These are phyloP conservation scores for Fusarium neocosmosporiellum DNA, from an alignment of 2,329 filamentous ascomycete genomes.

Conservation along the genomic window DNA sequence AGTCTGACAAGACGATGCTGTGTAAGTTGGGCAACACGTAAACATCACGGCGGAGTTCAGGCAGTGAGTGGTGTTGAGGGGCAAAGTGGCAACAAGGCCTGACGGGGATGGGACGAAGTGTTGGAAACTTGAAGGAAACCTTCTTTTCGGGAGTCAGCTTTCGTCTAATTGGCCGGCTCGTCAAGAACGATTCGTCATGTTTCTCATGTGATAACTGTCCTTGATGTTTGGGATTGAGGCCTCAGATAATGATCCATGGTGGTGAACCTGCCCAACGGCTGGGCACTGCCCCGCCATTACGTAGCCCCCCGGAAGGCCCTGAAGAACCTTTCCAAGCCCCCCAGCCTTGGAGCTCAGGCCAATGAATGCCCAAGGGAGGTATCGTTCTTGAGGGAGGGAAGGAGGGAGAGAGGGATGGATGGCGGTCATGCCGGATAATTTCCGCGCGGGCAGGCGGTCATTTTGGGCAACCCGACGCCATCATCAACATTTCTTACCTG, in stretches of 20 bases:
- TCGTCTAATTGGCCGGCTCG: neutral
- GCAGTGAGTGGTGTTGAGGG: neutral
- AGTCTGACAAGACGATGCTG: neutral
- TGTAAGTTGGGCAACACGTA: neutral
- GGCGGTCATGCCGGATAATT: slow-evolving; percentile 27
- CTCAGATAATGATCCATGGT: neutral
- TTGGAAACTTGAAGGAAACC: neutral
- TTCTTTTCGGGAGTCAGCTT: neutral
- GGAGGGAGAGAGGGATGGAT: neutral
- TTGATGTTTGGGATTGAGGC: neutral
- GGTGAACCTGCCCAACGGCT: slow-evolving; percentile 1
- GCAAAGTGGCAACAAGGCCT: neutral
- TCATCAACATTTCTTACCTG: slow-evolving; percentile 34
- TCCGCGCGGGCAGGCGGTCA: slow-evolving; percentile 35
- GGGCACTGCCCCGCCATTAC: slow-evolving; percentile 53
- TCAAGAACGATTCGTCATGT: neutral
- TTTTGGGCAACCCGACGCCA: slow-evolving; percentile 41
- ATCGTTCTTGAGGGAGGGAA: neutral
- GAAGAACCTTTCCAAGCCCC: slow-evolving; percentile 19
- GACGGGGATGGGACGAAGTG: neutral
- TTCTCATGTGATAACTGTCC: slow-evolving; percentile 4
- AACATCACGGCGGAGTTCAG: slow-evolving; percentile 3
- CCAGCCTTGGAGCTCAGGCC: slow-evolving; percentile 1
- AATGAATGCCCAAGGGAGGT: neutral
- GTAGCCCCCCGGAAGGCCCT: slow-evolving; percentile 37